Evolutionary conservation across 2,329 filamentous ascomycete species (phyloP).

Genomic region (Cryphonectria japonica): DNA sequence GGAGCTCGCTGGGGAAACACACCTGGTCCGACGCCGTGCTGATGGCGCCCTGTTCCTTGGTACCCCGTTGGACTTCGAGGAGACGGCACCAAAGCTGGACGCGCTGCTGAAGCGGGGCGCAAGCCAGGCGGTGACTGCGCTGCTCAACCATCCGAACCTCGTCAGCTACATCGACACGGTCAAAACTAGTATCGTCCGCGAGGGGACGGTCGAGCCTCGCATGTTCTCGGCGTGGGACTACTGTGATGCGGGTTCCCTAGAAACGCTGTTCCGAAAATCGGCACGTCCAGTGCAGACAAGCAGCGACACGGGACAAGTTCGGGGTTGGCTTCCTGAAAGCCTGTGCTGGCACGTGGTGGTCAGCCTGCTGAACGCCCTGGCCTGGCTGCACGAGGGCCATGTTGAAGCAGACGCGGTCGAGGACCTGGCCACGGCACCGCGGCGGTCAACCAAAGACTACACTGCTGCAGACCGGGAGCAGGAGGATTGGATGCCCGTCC

Average conservation of each 20-base stretch:
- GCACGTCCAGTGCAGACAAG: conserved; percentile 30
- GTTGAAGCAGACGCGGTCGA: conserved; percentile 32
- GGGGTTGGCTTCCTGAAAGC: conserved; percentile 51
- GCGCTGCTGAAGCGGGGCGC: conserved; percentile 38
- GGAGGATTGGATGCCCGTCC: conserved; percentile 51
- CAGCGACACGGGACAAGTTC: background rate
- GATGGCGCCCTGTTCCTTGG: conserved; percentile 43
- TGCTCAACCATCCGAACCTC: conserved; percentile 56
- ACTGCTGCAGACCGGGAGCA: conserved; percentile 6
- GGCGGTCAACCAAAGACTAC: conserved; percentile 9
- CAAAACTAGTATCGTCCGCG: conserved; percentile 30
- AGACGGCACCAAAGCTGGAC: conserved; percentile 25
- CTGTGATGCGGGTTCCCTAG: conserved; percentile 55
- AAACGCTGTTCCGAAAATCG: conserved; percentile 40
- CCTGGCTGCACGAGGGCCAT: conserved; percentile 57
- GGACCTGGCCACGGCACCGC: conserved; percentile 5
- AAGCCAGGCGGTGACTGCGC: conserved; percentile 36
- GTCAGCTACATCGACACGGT: conserved; percentile 46
- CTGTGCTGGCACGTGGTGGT: conserved; percentile 60
- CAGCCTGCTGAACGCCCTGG: conserved; percentile 52
- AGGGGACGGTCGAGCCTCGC: conserved; percentile 21
- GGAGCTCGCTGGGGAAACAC: conserved; percentile 35
- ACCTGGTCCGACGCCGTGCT: conserved; percentile 39
- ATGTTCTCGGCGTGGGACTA: conserved; percentile 50
- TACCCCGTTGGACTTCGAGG: conserved; percentile 31